Evolutionary conservation across 208 protist species (phyloP).

Genomic region (Trypanosoma scelopori): DNA sequence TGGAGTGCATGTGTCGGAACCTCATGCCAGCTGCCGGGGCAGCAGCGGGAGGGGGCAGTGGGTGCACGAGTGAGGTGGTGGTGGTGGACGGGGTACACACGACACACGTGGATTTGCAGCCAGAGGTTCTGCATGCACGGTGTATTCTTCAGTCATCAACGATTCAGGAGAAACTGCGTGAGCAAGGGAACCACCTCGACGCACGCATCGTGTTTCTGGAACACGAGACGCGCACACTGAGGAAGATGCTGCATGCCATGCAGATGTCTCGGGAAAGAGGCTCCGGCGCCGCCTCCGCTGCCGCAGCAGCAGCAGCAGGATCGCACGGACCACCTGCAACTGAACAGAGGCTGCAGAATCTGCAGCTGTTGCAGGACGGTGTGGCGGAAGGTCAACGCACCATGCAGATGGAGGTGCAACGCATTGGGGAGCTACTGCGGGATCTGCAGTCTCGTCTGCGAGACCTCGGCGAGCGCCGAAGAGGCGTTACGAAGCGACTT

Average conservation of each 20-base stretch:
- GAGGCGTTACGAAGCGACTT: slow-evolving; percentile 1
- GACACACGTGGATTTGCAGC: slow-evolving; percentile 15
- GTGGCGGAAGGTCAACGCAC: neutral
- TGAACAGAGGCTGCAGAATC: neutral
- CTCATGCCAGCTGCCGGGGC: neutral
- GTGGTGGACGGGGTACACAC: neutral
- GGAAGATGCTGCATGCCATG: slow-evolving; percentile 50
- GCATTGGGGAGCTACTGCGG: neutral
- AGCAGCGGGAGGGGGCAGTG: too few relatives aligned
- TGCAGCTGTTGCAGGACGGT: slow-evolving; percentile 1
- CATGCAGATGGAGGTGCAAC: slow-evolving; percentile 4
- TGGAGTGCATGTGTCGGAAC: slow-evolving; percentile 16
- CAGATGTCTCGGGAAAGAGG: neutral
- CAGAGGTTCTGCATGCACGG: slow-evolving; percentile 68
- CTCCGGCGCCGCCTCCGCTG: neutral
- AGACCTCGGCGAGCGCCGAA: slow-evolving; percentile 7
- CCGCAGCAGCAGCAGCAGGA: too few relatives aligned
- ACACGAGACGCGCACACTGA: slow-evolving; percentile 56
- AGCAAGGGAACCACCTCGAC: slow-evolving; percentile 76
- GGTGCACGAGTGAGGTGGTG: neutral
- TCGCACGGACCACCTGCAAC: neutral
- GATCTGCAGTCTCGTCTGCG: slow-evolving; percentile 1
- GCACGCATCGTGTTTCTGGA: slow-evolving; percentile 63
- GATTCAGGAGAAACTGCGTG: slow-evolving; percentile 71
- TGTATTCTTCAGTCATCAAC: slow-evolving; percentile 62